Percentiles rank a stretch among this genome's conserved stretches.
Conservation (phyloP, 169 alveolate genomes). For the Plasmodium fragile region DNA sequence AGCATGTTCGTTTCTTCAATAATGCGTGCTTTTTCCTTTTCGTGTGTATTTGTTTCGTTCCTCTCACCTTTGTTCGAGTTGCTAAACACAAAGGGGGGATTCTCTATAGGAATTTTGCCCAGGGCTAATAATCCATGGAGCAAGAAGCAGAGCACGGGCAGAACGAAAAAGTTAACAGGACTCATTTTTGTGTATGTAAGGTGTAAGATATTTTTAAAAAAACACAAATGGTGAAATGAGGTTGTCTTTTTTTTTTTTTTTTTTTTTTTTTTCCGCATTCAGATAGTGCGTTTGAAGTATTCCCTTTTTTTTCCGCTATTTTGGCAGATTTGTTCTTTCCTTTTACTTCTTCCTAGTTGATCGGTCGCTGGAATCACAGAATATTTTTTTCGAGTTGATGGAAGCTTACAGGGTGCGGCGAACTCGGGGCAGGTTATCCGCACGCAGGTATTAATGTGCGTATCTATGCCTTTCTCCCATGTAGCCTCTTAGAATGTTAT, state of each 20-base stretch:
- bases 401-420: neutral
- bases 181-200: conserved; percentile 9
- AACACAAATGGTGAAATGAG: neutral
- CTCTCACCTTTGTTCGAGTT: conserved; percentile 24
- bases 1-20: neutral
- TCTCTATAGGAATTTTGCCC: conserved; percentile 43
- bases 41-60: neutral
- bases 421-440: neutral
- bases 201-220: neutral
- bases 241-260: neutral
- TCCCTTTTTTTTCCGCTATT: neutral
- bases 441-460: neutral
- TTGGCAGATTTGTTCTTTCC: conserved; percentile 28
- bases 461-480: neutral
- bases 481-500: neutral
- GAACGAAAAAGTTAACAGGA: neutral
- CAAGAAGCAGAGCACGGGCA: neutral
- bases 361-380: neutral
- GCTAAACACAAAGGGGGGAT: conserved; percentile 54
- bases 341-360: neutral
- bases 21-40: neutral
- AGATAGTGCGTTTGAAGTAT: neutral
- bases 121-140: neutral
- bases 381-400: neutral
- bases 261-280: neutral